Conservation (phyloP, 1,284 basidiomycete species). For the Ganoderma leucocontextum region DNA sequence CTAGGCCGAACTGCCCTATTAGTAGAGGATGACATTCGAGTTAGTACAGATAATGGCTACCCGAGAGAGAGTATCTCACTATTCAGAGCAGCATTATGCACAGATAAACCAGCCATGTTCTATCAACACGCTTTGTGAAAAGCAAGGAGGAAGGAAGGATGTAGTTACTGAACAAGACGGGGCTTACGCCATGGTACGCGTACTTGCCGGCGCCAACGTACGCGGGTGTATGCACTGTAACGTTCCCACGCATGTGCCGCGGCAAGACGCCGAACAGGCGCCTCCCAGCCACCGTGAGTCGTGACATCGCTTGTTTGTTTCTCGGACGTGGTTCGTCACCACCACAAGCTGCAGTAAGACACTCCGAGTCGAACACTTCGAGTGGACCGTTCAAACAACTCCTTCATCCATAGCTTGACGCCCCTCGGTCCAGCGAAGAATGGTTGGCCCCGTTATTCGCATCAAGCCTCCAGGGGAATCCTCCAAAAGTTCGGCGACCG, state of each 20-base stretch:
- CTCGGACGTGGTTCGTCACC: constrained; percentile 6
- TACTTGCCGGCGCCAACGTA: constrained; percentile 1
- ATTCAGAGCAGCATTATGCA: constrained; percentile 27
- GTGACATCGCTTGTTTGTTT: constrained; percentile 10
- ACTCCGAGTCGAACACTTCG: background rate
- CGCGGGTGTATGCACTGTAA: background rate
- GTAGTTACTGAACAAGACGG: background rate
- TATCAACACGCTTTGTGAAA: background rate
- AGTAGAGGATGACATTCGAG: constrained; percentile 17
- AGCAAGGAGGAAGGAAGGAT: constrained; percentile 1
- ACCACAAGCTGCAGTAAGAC: background rate
- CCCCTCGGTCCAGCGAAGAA: background rate
- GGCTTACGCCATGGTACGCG: constrained; percentile 5
- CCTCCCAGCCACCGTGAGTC: background rate
- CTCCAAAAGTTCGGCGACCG: constrained; percentile 21
- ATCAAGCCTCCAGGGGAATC: constrained; percentile 26
- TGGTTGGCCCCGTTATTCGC: constrained; percentile 29
- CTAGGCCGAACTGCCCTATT: constrained; percentile 79
- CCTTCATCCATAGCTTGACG: background rate
- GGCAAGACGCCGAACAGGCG: background rate
- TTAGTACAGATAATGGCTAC: background rate
- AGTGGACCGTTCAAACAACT: background rate
- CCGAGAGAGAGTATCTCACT: constrained; percentile 6
- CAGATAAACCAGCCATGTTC: constrained; percentile 21
- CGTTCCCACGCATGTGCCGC: background rate